Conservation (phyloP, 257 asterid species). For the Gentiana dahurica region DNA sequence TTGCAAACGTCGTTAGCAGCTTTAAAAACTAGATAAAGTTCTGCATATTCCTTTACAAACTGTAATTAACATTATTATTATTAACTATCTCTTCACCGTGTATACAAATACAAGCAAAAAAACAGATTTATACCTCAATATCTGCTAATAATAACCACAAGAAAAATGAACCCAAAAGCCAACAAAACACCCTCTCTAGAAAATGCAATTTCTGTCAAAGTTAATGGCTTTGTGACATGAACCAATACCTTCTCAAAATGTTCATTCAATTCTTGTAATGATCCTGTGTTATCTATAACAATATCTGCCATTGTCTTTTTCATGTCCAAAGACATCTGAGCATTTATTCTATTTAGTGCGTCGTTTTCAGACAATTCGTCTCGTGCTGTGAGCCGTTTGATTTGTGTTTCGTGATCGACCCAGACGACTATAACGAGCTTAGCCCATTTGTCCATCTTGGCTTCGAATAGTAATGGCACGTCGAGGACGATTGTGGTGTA, state of each 20-base stretch:
- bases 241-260: constrained; percentile 39
- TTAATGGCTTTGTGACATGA: constrained; percentile 54
- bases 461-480: constrained; percentile 88
- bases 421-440: constrained; percentile 77
- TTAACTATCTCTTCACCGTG: too few species aligned
- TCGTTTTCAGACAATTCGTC: constrained; percentile 66
- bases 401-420: constrained; percentile 85
- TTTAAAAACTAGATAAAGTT: too few species aligned
- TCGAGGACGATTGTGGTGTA: constrained; percentile 65
- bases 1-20: too few species aligned
- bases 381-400: constrained; percentile 59
- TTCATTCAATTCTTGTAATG: constrained; percentile 50
- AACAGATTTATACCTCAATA: too few species aligned
- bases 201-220: constrained; percentile 69
- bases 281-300: constrained; percentile 65
- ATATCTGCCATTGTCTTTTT: constrained; percentile 66
- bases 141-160: constrained; percentile 25
- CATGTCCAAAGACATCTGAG: constrained; percentile 82
- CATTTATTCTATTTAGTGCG: constrained; percentile 60
- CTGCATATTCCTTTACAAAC: too few species aligned
- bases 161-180: constrained; percentile 41
- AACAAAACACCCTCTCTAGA: constrained; percentile 68
- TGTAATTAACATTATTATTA: too few species aligned
- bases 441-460: constrained; percentile 80
- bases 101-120: too few species aligned